Evolutionary conservation across 2,329 filamentous ascomycete species (phyloP).

Genomic region (Calonectria pseudoturangicola): DNA sequence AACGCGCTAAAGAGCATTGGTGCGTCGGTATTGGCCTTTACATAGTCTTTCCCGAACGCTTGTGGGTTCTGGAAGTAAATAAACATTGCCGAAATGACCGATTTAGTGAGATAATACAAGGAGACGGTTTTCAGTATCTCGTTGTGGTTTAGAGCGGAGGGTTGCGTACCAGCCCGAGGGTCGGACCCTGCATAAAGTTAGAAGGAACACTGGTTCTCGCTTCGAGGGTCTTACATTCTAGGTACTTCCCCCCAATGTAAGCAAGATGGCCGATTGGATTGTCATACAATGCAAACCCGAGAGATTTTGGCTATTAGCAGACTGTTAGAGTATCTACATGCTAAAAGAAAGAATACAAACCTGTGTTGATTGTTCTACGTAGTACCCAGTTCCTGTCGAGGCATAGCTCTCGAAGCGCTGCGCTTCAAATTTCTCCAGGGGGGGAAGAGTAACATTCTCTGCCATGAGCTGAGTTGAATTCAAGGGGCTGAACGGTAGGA

Average conservation of each 20-base stretch:
- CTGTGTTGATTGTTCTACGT: constrained; percentile 39
- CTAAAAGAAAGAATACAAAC: not conserved
- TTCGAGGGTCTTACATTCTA: constrained; percentile 40
- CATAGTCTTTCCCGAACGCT: constrained; percentile 38
- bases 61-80: constrained; percentile 44
- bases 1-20: constrained; percentile 45
- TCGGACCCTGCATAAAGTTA: constrained; percentile 33
- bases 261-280: constrained; percentile 65
- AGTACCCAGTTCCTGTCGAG: constrained; percentile 40
- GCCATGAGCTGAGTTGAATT: constrained; percentile 31
- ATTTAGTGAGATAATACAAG: constrained; percentile 53
- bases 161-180: constrained; percentile 42
- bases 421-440: constrained; percentile 34
- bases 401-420: constrained; percentile 25
- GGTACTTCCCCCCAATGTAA: constrained; percentile 64
- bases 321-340: not conserved
- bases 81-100: constrained; percentile 47
- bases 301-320: constrained; percentile 60
- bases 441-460: constrained; percentile 33
- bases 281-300: constrained; percentile 61
- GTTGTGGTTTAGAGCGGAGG: constrained; percentile 44
- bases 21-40: constrained; percentile 42
- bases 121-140: constrained; percentile 49
- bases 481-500: constrained; percentile 42
- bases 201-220: not conserved